Percentiles rank a stretch among this genome's conserved stretches.
Evolutionary conservation across 2,329 filamentous ascomycete genomes (phyloP).

Genomic region (Monosporascus sp.): DNA sequence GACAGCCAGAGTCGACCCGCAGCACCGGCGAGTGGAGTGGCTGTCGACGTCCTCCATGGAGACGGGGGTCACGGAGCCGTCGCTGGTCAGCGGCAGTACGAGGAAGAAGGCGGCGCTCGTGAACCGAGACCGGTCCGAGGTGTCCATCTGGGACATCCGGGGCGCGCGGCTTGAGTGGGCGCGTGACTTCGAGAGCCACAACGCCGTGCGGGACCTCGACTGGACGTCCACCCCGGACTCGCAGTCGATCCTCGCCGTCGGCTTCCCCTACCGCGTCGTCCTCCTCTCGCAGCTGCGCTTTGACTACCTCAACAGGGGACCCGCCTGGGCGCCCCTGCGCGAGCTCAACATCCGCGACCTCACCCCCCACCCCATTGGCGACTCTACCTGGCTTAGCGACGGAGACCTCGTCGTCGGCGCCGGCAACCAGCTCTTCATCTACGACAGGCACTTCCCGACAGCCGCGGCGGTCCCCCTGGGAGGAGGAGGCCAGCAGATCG

Average conservation of each 20-base stretch:
- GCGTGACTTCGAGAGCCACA: slow-evolving; percentile 65
- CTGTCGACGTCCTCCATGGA: slow-evolving; percentile 75
- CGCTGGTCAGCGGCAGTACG: slow-evolving; percentile 77
- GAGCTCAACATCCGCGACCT: slow-evolving; percentile 76
- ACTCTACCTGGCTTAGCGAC: slow-evolving; percentile 84
- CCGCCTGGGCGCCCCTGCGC: slow-evolving; percentile 82
- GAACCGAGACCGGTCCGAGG: slow-evolving; percentile 62
- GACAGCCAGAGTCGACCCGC: slow-evolving; percentile 68
- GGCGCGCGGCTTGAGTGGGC: slow-evolving; percentile 77
- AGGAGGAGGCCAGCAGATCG: background rate
- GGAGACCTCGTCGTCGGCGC: slow-evolving; percentile 83
- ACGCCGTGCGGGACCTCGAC: slow-evolving; percentile 79
- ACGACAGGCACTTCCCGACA: slow-evolving; percentile 62
- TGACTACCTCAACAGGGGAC: slow-evolving; percentile 81
- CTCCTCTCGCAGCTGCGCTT: slow-evolving; percentile 84
- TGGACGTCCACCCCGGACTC: slow-evolving; percentile 90
- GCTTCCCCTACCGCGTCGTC: slow-evolving; percentile 79
- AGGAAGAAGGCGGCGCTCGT: slow-evolving; percentile 83
- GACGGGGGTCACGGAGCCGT: slow-evolving; percentile 66
- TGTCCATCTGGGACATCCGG: slow-evolving; percentile 89
- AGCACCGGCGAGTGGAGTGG: slow-evolving; percentile 66
- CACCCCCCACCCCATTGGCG: slow-evolving; percentile 85
- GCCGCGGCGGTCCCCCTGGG: background rate
- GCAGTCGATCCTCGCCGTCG: slow-evolving; percentile 86
- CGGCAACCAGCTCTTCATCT: slow-evolving; percentile 85